These are phyloP conservation scores for Talaromyces wortmannii DNA, from an alignment of 495 filamentous ascomycete species.

Conservation along the genomic window DNA sequence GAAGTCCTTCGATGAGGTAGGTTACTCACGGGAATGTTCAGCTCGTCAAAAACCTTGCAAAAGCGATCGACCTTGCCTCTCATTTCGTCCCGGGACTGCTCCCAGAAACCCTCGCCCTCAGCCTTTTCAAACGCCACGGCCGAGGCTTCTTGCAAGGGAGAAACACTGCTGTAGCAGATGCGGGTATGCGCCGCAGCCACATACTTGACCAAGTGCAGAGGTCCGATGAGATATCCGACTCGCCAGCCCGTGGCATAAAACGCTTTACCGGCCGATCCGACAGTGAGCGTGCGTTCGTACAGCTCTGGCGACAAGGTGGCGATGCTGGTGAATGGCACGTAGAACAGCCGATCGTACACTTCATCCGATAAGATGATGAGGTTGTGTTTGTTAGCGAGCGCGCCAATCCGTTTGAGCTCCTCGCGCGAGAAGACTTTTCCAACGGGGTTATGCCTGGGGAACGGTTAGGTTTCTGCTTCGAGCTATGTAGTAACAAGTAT, in stretches of 20 bases:
- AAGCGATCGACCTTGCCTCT: conserved; percentile 80
- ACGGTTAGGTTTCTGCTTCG: neutral
- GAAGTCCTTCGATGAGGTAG: neutral
- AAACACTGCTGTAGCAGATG: conserved; percentile 92
- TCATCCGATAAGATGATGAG: conserved; percentile 96
- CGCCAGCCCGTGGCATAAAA: conserved; percentile 98
- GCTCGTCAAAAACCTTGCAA: conserved; percentile 81
- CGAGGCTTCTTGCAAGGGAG: conserved; percentile 91
- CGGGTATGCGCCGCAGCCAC: conserved; percentile 88
- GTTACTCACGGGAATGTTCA: conserved; percentile 61
- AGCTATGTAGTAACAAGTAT: neutral
- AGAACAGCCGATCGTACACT: conserved; percentile 92
- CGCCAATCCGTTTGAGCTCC: conserved; percentile 80
- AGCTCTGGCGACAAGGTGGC: conserved; percentile 85
- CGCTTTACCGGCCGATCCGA: conserved; percentile 93
- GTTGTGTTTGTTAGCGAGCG: conserved; percentile 87
- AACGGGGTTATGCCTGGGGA: conserved; percentile 78
- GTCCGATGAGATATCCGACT: conserved; percentile 91
- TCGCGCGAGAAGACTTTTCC: conserved; percentile 85
- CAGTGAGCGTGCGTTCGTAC: conserved; percentile 79
- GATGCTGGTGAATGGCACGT: conserved; percentile 88
- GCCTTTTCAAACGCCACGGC: conserved; percentile 93
- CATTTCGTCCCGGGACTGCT: conserved; percentile 78
- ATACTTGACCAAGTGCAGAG: conserved; percentile 82
- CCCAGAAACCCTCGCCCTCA: conserved; percentile 81